Evolutionary conservation across 257 asterid species (phyloP), one percentile per base, ranked within the genome.

Genomic region (Solanum phureja): DNA sequence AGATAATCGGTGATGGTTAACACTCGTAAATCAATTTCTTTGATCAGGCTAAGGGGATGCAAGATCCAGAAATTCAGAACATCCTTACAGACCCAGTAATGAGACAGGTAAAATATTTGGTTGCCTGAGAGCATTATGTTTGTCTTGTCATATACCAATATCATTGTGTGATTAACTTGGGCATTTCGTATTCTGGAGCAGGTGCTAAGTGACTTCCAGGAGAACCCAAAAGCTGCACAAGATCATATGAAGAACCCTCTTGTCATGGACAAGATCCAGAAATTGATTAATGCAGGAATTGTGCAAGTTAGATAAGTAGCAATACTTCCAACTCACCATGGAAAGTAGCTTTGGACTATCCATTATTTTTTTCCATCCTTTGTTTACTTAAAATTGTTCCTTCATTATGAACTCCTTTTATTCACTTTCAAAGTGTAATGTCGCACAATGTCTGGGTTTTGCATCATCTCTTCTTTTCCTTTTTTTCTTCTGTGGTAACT

Each of bases 11-110:
- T 18, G 62, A 31, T 46, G 69, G 86, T 1, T 82, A 31, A 82
- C 11, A 18, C 42, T 82, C 19, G 0, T 49, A 40, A 2, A 42
- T 38, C 7, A 16, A 16, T 6, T 72, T 33, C 84, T 52, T 29
- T 71, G 44, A 88, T 44, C 86, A 96, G 99, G 99, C 98, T 2
- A 95, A 93, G 92, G 99, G 86, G 27, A 95, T 97, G 99, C 98
- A 95, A 87, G 99, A 95, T 38, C 99, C 98, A 0, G 99, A 95
- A 91, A 91, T 97, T 87, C 99, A 97, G 86, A 97, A 94, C 88
- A 97, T 97, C 88, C 93, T 97, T 38, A 92, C 98, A 3, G 98
- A 95, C 92, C 99, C 99, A 9, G 98, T 97, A 6, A 97, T 97
- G 99, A 92, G 98, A 93, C 99, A 97, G 99, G 99, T 95, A 73